phyloP scores from a whole-genome alignment of 306 rosid species.

The Rosa persica region DNA sequence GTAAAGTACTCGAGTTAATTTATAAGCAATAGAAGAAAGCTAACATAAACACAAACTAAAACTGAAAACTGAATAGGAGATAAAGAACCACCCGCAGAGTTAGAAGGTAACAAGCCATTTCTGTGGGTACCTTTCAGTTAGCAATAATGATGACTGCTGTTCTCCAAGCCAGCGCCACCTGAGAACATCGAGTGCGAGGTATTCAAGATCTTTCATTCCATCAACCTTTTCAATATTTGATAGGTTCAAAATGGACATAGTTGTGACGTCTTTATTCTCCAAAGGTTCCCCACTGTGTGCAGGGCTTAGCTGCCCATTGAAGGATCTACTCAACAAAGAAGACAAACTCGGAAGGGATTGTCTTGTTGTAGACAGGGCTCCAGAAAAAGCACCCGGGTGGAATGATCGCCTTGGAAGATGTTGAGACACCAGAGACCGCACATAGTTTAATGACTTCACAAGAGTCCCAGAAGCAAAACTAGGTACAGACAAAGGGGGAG shows the following conservation, averaged over 20 bases:
- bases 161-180: slow-evolving; percentile 98
- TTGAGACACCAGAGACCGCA: slow-evolving; percentile 89
- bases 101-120: slow-evolving; percentile 24
- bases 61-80: background rate
- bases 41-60: slow-evolving; percentile 19
- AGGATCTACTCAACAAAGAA: slow-evolving; percentile 87
- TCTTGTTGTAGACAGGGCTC: slow-evolving; percentile 71
- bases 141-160: slow-evolving; percentile 50
- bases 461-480: slow-evolving; percentile 81
- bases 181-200: slow-evolving; percentile 74
- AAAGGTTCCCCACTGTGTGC: slow-evolving; percentile 57
- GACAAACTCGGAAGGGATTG: slow-evolving; percentile 87
- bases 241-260: slow-evolving; percentile 60
- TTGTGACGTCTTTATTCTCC: slow-evolving; percentile 60
- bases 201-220: slow-evolving; percentile 65
- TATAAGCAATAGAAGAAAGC: slow-evolving; percentile 15
- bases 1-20: slow-evolving; percentile 27
- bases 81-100: slow-evolving; percentile 10
- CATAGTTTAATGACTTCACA: slow-evolving; percentile 82
- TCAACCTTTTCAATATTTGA: slow-evolving; percentile 62
- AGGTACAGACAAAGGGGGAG: slow-evolving; percentile 73
- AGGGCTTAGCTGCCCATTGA: slow-evolving; percentile 74
- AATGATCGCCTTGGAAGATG: slow-evolving; percentile 82
- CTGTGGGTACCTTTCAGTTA: slow-evolving; percentile 58
- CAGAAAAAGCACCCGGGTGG: slow-evolving; percentile 88